phyloP scores from a whole-genome alignment of 164 flowering plant genomes.

The Pachysandra terminalis region DNA sequence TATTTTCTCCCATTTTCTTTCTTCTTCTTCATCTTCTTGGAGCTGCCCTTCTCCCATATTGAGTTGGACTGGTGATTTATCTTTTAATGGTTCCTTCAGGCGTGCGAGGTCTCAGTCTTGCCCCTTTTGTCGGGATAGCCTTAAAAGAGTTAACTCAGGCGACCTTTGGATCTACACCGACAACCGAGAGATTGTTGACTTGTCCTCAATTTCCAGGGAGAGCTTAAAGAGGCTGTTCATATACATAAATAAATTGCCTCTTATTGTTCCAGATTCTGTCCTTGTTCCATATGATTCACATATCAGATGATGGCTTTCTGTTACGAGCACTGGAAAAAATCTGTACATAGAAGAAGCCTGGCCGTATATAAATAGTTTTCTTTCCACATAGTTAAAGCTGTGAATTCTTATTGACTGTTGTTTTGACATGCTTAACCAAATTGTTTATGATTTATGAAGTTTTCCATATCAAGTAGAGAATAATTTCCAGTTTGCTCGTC shows the following conservation, averaged over 20 bases:
- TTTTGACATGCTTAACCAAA: constrained; percentile 3
- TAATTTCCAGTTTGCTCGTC: no score
- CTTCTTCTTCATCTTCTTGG: neutral
- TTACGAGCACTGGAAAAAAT: neutral
- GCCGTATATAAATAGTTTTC: constrained; percentile 8
- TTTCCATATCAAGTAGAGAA: neutral
- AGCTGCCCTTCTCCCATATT: neutral
- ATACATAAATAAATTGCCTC: constrained; percentile 44
- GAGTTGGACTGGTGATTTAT: neutral
- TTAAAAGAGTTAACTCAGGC: constrained; percentile 37
- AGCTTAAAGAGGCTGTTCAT: constrained; percentile 36
- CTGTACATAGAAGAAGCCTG: constrained; percentile 9
- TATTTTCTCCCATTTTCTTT: no score
- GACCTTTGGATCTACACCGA: constrained; percentile 47
- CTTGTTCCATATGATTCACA: constrained; percentile 29
- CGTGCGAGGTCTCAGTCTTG: constrained; percentile 43
- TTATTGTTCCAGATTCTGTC: constrained; percentile 28
- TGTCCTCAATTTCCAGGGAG: constrained; percentile 27
- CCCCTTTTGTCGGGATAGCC: constrained; percentile 50
- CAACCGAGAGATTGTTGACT: constrained; percentile 28
- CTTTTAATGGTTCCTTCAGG: constrained; percentile 27
- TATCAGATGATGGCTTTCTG: constrained; percentile 18
- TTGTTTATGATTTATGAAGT: constrained; percentile 4
- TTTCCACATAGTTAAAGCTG: constrained; percentile 3
- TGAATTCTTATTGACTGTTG: constrained; percentile 17